Percentiles rank a stretch among this genome's conserved stretches.
Conservation (phyloP, 495 filamentous ascomycete genomes). For the Hypoxylon lenormandii region DNA sequence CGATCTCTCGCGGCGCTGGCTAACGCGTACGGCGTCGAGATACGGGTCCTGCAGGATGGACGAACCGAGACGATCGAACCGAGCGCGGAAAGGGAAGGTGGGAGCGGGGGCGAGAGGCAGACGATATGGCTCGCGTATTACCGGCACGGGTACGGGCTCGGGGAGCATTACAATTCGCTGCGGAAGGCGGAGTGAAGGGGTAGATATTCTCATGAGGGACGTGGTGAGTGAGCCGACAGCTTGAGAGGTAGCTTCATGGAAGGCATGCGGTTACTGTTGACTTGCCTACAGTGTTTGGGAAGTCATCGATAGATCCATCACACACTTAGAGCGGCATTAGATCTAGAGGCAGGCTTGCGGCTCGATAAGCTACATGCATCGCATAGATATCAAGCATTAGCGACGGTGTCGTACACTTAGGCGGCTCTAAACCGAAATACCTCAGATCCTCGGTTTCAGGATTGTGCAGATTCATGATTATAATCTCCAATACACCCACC, state of each 20-base stretch:
- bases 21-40: conserved; percentile 81
- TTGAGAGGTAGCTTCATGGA: background rate
- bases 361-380: too few relatives aligned
- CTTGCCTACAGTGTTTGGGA: background rate
- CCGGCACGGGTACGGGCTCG: conserved; percentile 87
- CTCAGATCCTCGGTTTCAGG: too few relatives aligned
- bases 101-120: conserved; percentile 49
- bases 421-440: too few relatives aligned
- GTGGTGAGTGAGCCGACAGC: background rate
- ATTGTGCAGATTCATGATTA: too few relatives aligned
- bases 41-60: conserved; percentile 88
- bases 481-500: too few relatives aligned
- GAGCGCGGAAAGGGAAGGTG: conserved; percentile 39
- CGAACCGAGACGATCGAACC: conserved; percentile 78
- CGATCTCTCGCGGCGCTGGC: conserved; percentile 86
- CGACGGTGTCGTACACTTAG: too few relatives aligned
- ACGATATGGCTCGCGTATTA: conserved; percentile 94
- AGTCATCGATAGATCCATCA: background rate
- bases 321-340: too few relatives aligned
- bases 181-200: conserved; percentile 58
- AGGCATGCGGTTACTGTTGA: background rate
- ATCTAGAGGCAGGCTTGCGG: too few relatives aligned
- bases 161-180: conserved; percentile 97
- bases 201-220: background rate
- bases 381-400: too few relatives aligned